Percentiles rank a stretch among this genome's conserved stretches.
These are phyloP conservation scores for Aureobasidium pullulans DNA, from an alignment of 2,329 filamentous ascomycete genomes.

Conservation along the genomic window DNA sequence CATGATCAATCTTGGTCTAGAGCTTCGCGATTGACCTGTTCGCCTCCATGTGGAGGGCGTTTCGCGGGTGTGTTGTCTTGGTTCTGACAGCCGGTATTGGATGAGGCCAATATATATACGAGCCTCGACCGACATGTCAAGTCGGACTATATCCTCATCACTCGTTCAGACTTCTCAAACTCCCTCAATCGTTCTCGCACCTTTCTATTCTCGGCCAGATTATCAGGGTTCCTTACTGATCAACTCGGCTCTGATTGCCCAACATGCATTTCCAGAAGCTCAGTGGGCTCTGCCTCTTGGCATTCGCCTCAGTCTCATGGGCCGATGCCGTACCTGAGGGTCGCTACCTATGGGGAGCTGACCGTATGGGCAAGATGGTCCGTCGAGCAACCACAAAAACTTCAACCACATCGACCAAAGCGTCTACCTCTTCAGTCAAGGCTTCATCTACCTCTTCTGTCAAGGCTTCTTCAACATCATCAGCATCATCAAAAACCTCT, in stretches of 20 bases:
- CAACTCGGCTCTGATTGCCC: background rate
- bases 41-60: background rate
- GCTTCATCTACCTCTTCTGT: background rate
- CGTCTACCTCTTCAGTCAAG: background rate
- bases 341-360: constrained; percentile 15
- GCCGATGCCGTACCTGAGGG: constrained; percentile 4
- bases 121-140: constrained; percentile 2
- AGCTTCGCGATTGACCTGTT: background rate
- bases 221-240: background rate
- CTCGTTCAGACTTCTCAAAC: constrained; percentile 9
- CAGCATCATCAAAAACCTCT: background rate
- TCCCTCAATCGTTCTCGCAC: constrained; percentile 9
- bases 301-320: constrained; percentile 14
- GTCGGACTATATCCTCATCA: background rate
- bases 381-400: background rate
- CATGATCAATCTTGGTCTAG: constrained; percentile 2
- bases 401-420: too few relatives aligned
- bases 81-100: background rate
- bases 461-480: constrained; percentile 1
- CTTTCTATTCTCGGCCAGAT: background rate
- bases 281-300: constrained; percentile 13
- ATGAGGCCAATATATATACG: constrained; percentile 9
- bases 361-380: constrained; percentile 17
- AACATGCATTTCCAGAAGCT: constrained; percentile 16
- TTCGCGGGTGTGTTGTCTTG: background rate